Evolutionary conservation across 345 rosid species (phyloP), one percentile per base, ranked within the genome.

Genomic region (Melastoma malabathricum): DNA sequence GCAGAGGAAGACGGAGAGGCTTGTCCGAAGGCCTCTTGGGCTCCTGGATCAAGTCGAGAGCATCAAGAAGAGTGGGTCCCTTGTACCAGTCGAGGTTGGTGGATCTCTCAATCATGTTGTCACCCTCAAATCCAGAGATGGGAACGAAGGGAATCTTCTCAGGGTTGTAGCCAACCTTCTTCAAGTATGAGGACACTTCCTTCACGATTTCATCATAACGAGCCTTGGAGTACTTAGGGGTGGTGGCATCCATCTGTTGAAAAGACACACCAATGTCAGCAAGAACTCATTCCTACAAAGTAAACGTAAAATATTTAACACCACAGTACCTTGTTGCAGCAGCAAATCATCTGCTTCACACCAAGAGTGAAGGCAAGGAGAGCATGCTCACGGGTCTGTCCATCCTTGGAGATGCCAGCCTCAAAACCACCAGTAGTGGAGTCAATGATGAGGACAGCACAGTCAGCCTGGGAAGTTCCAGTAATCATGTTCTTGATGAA

Each of bases 1-100:
- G 88, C 38, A 81, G 88, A 18, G 94, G 88, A 1, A 78, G 92
- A 59, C 86, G 88, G 3, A 85, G 90, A 38, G 95, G 90, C 77
- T 82, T 85, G 82, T 85, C 95, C 46, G 92, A 18, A 8, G 95
- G 92, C 59, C 95, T 80, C 80, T 82, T 86, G 43, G 95, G 83
- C 70, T 80, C 87, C 4, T 18, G 12, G 59, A 77, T 58, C 77
- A 45, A 44, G 74, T 80, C 83, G 46, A 80, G 83, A 15, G 84
- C 79, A 1, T 81, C 84, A n/a, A 77, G 81, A 10, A 81, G 84
- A 13, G 88, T 81, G 17, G 84, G 88, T 31, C 88, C 88, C 75
- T 81, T 75, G 76, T 81, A 81, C 88, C 82, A 80, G 63, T 80
- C 86, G 0, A 80, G 80, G 68, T 80, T 80, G 62, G 83, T 72